Conservation (phyloP, 768 basidiomycete species). For the Saitozyma sp. region DNA sequence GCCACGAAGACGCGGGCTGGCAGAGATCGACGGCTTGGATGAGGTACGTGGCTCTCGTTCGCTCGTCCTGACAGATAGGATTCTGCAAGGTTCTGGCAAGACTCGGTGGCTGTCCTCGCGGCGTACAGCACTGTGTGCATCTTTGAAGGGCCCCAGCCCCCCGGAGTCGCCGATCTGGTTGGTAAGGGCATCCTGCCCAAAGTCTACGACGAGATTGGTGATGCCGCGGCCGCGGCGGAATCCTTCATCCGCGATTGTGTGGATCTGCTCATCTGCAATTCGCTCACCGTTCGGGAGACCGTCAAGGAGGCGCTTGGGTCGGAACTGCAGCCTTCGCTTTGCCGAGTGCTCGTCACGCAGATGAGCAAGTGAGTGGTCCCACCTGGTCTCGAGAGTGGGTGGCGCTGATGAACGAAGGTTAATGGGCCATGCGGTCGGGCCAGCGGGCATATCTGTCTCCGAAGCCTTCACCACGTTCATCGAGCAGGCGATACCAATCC, state of each 20-base stretch:
- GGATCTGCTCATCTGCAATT: slow-evolving; percentile 66
- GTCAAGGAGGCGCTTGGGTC: slow-evolving; percentile 76
- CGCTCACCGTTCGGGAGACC: slow-evolving; percentile 69
- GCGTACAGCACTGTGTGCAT: slow-evolving; percentile 65
- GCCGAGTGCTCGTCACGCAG: slow-evolving; percentile 66
- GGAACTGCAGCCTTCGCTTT: slow-evolving; percentile 72
- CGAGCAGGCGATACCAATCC: slow-evolving; percentile 68
- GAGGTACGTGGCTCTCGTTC: slow-evolving; percentile 23
- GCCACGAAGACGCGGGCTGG: slow-evolving; percentile 20
- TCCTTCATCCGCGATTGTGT: slow-evolving; percentile 56
- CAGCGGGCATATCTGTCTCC: slow-evolving; percentile 21
- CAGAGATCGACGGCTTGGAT: slow-evolving; percentile 31
- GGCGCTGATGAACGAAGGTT: slow-evolving; percentile 18
- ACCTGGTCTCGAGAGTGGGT: neutral
- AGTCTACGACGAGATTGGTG: slow-evolving; percentile 25
- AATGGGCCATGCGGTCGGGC: slow-evolving; percentile 21
- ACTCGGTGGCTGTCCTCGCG: slow-evolving; percentile 74
- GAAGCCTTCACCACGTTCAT: slow-evolving; percentile 27
- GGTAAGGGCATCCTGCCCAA: slow-evolving; percentile 31
- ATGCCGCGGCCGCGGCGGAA: slow-evolving; percentile 20
- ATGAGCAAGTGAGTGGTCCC: slow-evolving; percentile 66
- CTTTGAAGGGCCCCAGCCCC: slow-evolving; percentile 62
- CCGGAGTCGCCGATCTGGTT: slow-evolving; percentile 25
- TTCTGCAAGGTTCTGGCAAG: slow-evolving; percentile 77
- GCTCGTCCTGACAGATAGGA: slow-evolving; percentile 57